Evolutionary conservation across 169 alveolate species (phyloP).

Genomic region (Toxoplasma gondii): DNA sequence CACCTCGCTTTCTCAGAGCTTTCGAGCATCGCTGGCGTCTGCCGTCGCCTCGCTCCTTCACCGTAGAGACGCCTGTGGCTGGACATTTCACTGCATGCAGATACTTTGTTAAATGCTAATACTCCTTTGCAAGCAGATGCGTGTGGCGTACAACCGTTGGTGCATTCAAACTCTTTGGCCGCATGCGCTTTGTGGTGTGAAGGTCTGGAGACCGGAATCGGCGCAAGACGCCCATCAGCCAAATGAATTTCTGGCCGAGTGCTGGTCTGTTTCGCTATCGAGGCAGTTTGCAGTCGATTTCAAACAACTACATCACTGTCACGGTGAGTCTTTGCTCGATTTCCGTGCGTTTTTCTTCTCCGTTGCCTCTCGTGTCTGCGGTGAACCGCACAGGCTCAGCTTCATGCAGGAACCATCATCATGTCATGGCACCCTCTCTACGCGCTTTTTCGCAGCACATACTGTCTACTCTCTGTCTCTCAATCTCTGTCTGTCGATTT

Average conservation of each 20-base stretch:
- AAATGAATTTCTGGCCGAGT: conserved; percentile 46
- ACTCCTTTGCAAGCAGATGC: background rate
- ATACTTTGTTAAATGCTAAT: background rate
- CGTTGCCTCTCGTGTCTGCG: background rate
- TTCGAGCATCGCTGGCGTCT: no score
- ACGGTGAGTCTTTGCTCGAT: conserved; percentile 27
- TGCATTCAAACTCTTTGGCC: background rate
- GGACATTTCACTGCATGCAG: no score
- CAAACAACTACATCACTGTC: conserved; percentile 56
- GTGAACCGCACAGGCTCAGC: no score
- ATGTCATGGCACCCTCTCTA: background rate
- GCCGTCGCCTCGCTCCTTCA: no score
- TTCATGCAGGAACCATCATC: no score
- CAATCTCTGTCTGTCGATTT: background rate
- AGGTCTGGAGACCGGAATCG: conserved; percentile 13
- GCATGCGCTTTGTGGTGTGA: background rate
- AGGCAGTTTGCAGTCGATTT: conserved; percentile 55
- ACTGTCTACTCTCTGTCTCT: no score
- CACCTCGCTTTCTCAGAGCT: no score
- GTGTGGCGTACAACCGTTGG: background rate
- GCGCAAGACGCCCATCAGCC: conserved; percentile 38
- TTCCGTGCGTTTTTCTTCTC: background rate
- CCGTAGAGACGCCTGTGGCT: no score
- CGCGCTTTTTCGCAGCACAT: no score
- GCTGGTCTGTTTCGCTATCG: conserved; percentile 64